These are phyloP conservation scores for Fusarium armeniacum DNA, from an alignment of 2,329 filamentous ascomycete species.

Conservation along the genomic window DNA sequence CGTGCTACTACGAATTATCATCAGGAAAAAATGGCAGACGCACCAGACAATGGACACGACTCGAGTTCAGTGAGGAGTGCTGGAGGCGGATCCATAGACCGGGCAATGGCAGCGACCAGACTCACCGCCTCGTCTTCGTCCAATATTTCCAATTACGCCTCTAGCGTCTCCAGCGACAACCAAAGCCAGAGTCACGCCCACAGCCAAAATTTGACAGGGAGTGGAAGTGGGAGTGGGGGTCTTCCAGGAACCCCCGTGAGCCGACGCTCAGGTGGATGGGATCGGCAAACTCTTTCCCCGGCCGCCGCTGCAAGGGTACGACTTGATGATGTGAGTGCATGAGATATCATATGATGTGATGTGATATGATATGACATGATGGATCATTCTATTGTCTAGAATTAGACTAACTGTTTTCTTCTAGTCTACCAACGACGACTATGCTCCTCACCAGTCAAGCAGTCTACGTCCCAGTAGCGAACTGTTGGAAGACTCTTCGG, in stretches of 20 bases:
- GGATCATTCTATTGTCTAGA: neutral
- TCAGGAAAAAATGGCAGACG: slow-evolving; percentile 4
- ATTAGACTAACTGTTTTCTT: neutral
- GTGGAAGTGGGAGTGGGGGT: slow-evolving; percentile 28
- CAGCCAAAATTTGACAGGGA: slow-evolving; percentile 1
- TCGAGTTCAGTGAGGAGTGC: slow-evolving; percentile 5
- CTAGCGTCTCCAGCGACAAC: slow-evolving; percentile 9
- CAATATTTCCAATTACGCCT: slow-evolving; percentile 15
- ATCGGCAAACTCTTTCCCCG: slow-evolving; percentile 43
- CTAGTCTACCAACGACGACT: slow-evolving; percentile 16
- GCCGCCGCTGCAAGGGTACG: slow-evolving; percentile 39
- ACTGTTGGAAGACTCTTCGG: slow-evolving; percentile 39
- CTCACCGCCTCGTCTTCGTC: slow-evolving; percentile 11
- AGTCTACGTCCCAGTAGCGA: slow-evolving; percentile 17
- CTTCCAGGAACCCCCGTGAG: slow-evolving; percentile 43
- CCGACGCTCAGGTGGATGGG: slow-evolving; percentile 45
- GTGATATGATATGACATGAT: neutral
- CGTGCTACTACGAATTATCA: neutral
- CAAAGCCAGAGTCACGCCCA: neutral
- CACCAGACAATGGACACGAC: slow-evolving; percentile 4
- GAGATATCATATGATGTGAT: neutral
- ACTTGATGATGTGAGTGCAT: slow-evolving; percentile 31
- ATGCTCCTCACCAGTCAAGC: slow-evolving; percentile 22
- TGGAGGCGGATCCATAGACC: slow-evolving; percentile 5
- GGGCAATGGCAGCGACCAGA: neutral